Percentiles rank a stretch among this genome's conserved stretches.
phyloP scores from a whole-genome alignment of 2,329 filamentous ascomycete genomes.

The Ophidiomyces ophidiicola region DNA sequence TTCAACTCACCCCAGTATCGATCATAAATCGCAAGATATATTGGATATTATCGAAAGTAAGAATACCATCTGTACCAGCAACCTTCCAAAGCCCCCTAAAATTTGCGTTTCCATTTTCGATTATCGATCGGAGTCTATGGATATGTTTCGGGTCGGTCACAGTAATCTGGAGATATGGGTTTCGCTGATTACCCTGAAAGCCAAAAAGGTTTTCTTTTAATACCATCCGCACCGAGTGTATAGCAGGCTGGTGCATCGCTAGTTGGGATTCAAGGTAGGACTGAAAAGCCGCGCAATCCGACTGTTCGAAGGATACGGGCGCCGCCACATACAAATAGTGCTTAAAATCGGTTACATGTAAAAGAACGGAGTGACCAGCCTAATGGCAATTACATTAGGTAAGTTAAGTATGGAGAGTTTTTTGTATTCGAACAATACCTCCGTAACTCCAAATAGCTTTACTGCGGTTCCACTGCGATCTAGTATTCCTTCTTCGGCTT shows the following conservation, averaged over 20 bases:
- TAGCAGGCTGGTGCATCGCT: slow-evolving; percentile 58
- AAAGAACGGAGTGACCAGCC: slow-evolving; percentile 75
- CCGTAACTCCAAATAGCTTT: slow-evolving; percentile 87
- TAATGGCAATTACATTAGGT: slow-evolving; percentile 19
- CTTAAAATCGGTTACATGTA: slow-evolving; percentile 90
- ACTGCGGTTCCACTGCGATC: slow-evolving; percentile 65
- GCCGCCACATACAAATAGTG: slow-evolving; percentile 94
- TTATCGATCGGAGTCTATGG: slow-evolving; percentile 57
- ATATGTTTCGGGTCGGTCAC: slow-evolving; percentile 83
- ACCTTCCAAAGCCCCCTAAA: slow-evolving; percentile 83
- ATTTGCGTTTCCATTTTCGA: slow-evolving; percentile 66
- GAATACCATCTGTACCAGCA: slow-evolving; percentile 49
- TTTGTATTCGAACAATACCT: slow-evolving; percentile 35
- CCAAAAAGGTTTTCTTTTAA: slow-evolving; percentile 86
- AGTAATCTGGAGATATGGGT: slow-evolving; percentile 84
- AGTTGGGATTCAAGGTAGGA: slow-evolving; percentile 68
- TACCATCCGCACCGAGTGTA: slow-evolving; percentile 69
- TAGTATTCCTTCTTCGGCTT: slow-evolving; percentile 78
- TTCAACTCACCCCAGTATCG: slow-evolving; percentile 59
- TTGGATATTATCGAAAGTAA: slow-evolving; percentile 92
- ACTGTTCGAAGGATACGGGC: slow-evolving; percentile 63
- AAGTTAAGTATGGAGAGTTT: not conserved
- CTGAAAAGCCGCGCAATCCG: slow-evolving; percentile 68
- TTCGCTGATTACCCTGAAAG: slow-evolving; percentile 86
- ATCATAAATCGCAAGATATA: slow-evolving; percentile 97